Evolutionary conservation across 768 basidiomycete genomes (phyloP), one percentile per base, ranked within the genome.

Genomic region (Trametopsis cervina): DNA sequence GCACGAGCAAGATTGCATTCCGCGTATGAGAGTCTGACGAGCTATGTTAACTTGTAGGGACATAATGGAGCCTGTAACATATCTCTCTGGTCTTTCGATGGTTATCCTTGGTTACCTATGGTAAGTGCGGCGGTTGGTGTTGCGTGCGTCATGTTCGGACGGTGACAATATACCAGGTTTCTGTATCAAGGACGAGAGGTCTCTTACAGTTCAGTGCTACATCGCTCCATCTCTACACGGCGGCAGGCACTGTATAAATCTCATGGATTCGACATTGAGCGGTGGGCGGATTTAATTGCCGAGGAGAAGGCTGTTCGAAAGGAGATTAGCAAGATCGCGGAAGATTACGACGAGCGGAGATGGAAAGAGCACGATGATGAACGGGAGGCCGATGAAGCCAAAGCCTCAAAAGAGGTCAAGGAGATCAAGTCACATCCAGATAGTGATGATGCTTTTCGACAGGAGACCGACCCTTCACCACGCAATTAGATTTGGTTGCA

Each of bases 1-100:
- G 25, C 24, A 29, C 39, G 37, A 29, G 45, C 39, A 38, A 24
- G 26, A 10, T 33, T 23, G 43, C 29, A 29, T 29, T 50, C 20
- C 15, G 22, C n/a, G 21, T 27, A 24, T 20, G 15, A 27, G 2
- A 17, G 4, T 7, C 20, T 21, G 27, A 25, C 3, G 25, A 35
- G 45, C 45, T 46, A 21, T 38, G 37, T 13, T 24, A 13, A 24
- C 24, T 9, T 59, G 55, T 25, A 73, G 75, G 76, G 81, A 83
- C 54, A 62, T 81, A 4, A 84, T 84, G 80, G 81, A 85, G 58
- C 83, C 83, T 0, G 70, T 83, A 36, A 84, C 79, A 2, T 81
- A 82, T 59, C 66, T 83, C n/a, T 80, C 77, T 13, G 79, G 78
- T 3, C 61, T 83, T 5, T 75, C 76, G 0, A 80, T 72, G 6